Percentiles rank a stretch among this genome's conserved stretches.
Evolutionary conservation across 176 grass and related monocot genomes (phyloP).

Genomic region (Oryza punctata): DNA sequence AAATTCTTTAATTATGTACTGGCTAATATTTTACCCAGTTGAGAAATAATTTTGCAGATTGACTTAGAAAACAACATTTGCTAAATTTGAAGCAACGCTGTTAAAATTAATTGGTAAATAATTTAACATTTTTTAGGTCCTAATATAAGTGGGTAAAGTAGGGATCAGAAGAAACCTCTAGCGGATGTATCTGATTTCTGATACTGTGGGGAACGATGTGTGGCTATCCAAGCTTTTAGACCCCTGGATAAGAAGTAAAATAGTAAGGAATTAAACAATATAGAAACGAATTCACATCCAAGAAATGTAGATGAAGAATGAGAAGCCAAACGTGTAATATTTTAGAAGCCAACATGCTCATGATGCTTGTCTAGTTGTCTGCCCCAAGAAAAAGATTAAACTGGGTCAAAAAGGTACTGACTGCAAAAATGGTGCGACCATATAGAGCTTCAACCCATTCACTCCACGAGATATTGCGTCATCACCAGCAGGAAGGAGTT

Average conservation of each 20-base stretch:
- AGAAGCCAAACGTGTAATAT: neutral
- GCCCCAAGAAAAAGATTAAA: neutral
- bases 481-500: conserved; percentile 85
- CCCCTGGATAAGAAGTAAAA: conserved; percentile 34
- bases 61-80: neutral
- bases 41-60: neutral
- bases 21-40: neutral
- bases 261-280: conserved; percentile 23
- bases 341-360: neutral
- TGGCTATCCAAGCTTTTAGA: conserved; percentile 74
- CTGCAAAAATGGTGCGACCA: conserved; percentile 94
- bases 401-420: conserved; percentile 44
- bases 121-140: neutral
- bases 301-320: neutral
- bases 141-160: conserved; percentile 11
- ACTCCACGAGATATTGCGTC: conserved; percentile 76
- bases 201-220: conserved; percentile 47
- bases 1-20: conserved; percentile 11
- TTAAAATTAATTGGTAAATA: neutral
- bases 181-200: conserved; percentile 74
- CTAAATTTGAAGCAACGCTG: neutral
- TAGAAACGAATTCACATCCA: neutral
- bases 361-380: neutral
- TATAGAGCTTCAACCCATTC: conserved; percentile 95
- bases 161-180: conserved; percentile 65